These are phyloP conservation scores for Mitragyna speciosa DNA, from an alignment of 257 asterid genomes.

Conservation along the genomic window DNA sequence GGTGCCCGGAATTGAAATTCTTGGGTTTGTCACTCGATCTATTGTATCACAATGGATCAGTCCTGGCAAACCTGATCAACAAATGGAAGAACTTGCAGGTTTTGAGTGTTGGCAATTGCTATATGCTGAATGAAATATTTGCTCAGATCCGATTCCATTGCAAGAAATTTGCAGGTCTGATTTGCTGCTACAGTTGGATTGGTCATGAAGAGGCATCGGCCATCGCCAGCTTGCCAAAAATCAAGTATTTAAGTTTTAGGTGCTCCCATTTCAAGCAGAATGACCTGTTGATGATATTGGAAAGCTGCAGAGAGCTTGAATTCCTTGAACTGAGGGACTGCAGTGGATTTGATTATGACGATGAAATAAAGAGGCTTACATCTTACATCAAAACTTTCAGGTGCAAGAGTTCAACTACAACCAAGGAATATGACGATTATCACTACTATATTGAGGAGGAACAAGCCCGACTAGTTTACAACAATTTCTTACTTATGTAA, in stretches of 20 bases:
- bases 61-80: background rate
- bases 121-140: slow-evolving; percentile 14
- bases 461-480: slow-evolving; percentile 4
- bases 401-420: background rate
- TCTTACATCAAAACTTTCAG: slow-evolving; percentile 9
- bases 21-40: slow-evolving; percentile 13
- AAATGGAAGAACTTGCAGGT: slow-evolving; percentile 18
- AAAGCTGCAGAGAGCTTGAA: slow-evolving; percentile 12
- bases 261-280: background rate
- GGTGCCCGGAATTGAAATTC: slow-evolving; percentile 20
- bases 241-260: slow-evolving; percentile 12
- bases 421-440: background rate
- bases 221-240: slow-evolving; percentile 2
- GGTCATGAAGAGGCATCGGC: slow-evolving; percentile 19
- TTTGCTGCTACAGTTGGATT: slow-evolving; percentile 20
- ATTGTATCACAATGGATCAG: slow-evolving; percentile 8
- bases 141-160: slow-evolving; percentile 13
- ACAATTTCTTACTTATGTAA: background rate
- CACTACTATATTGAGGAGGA: slow-evolving; percentile 5
- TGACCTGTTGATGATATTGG: slow-evolving; percentile 5
- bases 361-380: background rate
- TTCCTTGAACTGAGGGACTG: slow-evolving; percentile 12
- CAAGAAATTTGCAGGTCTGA: slow-evolving; percentile 11
- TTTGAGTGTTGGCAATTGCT: slow-evolving; percentile 6
- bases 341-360: slow-evolving; percentile 13